These are phyloP conservation scores for Anisogramma anomala DNA, from an alignment of 2,329 filamentous ascomycete genomes.

Conservation along the genomic window DNA sequence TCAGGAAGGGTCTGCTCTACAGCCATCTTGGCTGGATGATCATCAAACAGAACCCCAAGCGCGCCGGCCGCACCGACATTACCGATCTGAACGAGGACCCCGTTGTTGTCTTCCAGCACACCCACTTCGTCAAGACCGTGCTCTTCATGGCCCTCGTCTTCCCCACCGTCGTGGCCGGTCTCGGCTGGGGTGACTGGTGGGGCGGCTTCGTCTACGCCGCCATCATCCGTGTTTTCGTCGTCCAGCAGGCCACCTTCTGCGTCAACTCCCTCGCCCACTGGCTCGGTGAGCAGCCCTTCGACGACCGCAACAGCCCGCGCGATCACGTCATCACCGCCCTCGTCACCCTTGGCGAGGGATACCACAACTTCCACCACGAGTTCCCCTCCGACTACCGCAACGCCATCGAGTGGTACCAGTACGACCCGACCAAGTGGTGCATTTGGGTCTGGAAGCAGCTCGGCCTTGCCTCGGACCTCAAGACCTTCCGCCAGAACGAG, in stretches of 20 bases:
- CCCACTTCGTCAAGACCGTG: conserved; percentile 72
- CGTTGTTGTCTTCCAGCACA: conserved; percentile 79
- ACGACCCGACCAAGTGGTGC: conserved; percentile 83
- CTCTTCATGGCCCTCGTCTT: conserved; percentile 66
- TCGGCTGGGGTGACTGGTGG: conserved; percentile 69
- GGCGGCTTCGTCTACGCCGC: conserved; percentile 79
- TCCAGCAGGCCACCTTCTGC: conserved; percentile 87
- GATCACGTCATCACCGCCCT: conserved; percentile 80
- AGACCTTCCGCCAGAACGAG: conserved; percentile 84
- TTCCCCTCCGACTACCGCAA: conserved; percentile 91
- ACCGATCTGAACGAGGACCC: conserved; percentile 78
- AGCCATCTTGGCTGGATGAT: conserved; percentile 85
- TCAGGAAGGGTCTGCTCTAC: conserved; percentile 78
- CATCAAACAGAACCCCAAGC: conserved; percentile 86
- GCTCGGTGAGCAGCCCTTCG: conserved; percentile 85
- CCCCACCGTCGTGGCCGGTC: conserved; percentile 62
- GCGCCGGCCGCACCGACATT: conserved; percentile 78
- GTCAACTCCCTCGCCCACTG: conserved; percentile 86
- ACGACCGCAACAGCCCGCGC: conserved; percentile 82
- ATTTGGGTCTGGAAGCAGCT: conserved; percentile 79
- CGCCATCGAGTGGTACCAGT: conserved; percentile 82
- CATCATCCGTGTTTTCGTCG: conserved; percentile 77
- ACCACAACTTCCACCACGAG: conserved; percentile 95
- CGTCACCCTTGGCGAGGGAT: conserved; percentile 72
- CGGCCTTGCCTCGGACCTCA: conserved; percentile 74